Conservation (phyloP, 768 basidiomycete genomes). For the Neoboletus subvelutipes region DNA sequence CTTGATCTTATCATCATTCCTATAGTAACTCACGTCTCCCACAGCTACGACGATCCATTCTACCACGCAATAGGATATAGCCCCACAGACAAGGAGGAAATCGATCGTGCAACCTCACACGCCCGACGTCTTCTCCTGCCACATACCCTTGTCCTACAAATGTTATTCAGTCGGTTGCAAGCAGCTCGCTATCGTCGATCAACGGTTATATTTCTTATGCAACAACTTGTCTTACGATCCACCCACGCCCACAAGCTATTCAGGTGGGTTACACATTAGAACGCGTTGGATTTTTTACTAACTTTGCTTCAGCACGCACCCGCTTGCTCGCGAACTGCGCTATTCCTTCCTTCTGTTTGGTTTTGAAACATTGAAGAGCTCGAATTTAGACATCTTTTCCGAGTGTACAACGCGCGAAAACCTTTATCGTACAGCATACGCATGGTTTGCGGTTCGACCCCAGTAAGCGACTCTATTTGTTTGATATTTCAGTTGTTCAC, state of each 20-base stretch:
- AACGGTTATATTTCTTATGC: slow-evolving; percentile 81
- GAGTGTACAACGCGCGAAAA: slow-evolving; percentile 73
- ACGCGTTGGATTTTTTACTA: neutral
- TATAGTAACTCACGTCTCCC: slow-evolving; percentile 6
- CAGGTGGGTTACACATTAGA: slow-evolving; percentile 52
- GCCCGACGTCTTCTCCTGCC: slow-evolving; percentile 79
- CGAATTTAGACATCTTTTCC: slow-evolving; percentile 77
- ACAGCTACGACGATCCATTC: slow-evolving; percentile 87
- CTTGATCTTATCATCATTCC: neutral
- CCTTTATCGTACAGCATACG: slow-evolving; percentile 78
- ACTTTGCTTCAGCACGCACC: slow-evolving; percentile 67
- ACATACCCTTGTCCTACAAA: slow-evolving; percentile 80
- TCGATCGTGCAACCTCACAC: slow-evolving; percentile 67
- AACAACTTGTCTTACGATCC: slow-evolving; percentile 82
- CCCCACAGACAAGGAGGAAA: slow-evolving; percentile 82
- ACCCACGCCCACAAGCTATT: slow-evolving; percentile 64
- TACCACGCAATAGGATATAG: slow-evolving; percentile 81
- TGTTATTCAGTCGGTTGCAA: slow-evolving; percentile 90
- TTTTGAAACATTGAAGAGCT: slow-evolving; percentile 88
- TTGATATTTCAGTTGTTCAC: neutral
- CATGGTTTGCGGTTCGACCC: slow-evolving; percentile 92
- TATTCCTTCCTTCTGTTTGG: slow-evolving; percentile 92
- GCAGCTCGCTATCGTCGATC: slow-evolving; percentile 87
- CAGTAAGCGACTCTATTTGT: slow-evolving; percentile 58
- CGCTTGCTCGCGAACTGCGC: slow-evolving; percentile 84